These are phyloP conservation scores for Chlorencoelia australis DNA, from an alignment of 2,329 filamentous ascomycete species.

Conservation along the genomic window DNA sequence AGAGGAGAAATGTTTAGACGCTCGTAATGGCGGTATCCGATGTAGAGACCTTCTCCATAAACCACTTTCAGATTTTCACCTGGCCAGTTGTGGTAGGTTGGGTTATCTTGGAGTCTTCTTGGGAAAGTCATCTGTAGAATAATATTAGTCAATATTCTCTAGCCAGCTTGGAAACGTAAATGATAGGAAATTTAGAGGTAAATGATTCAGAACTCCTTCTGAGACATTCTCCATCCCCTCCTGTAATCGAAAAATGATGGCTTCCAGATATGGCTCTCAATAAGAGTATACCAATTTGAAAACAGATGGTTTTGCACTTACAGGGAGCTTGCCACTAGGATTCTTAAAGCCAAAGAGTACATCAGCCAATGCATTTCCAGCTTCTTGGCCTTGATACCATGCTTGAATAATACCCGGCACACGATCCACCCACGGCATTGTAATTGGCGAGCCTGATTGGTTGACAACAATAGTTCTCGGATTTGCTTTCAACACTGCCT, in stretches of 20 bases:
- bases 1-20: slow-evolving; percentile 46
- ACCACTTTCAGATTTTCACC: slow-evolving; percentile 58
- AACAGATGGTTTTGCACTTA: slow-evolving; percentile 16
- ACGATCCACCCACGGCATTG: slow-evolving; percentile 58
- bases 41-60: slow-evolving; percentile 64
- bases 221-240: too few species aligned
- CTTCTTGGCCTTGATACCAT: slow-evolving; percentile 63
- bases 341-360: slow-evolving; percentile 54
- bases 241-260: too few species aligned
- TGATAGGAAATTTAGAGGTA: too few species aligned
- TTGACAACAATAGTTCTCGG: slow-evolving; percentile 58
- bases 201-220: too few species aligned
- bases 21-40: slow-evolving; percentile 68
- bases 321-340: slow-evolving; percentile 57
- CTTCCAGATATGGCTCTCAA: too few species aligned
- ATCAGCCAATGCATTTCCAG: slow-evolving; percentile 57
- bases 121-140: slow-evolving; percentile 51
- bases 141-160: slow-evolving; percentile 7
- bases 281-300: too few species aligned
- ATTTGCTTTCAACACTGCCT: slow-evolving; percentile 52
- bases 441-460: slow-evolving; percentile 58
- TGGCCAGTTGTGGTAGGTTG: slow-evolving; percentile 63
- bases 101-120: slow-evolving; percentile 51
- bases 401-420: slow-evolving; percentile 60
- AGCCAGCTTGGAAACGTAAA: too few species aligned